These are phyloP conservation scores for Komagataella pastoris DNA, from an alignment of 805 yeast genomes.

Conservation along the genomic window DNA sequence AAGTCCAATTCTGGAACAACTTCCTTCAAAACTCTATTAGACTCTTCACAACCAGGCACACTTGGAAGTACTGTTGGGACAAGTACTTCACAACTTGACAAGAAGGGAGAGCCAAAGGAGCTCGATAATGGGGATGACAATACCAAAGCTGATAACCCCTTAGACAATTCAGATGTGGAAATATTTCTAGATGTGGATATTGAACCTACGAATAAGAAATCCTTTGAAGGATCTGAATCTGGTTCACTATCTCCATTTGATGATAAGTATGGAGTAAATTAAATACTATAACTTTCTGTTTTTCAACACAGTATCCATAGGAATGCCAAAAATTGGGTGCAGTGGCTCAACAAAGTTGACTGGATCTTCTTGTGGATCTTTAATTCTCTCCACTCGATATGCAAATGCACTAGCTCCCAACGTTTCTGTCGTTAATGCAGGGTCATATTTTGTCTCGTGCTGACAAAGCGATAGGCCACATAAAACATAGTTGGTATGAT, in stretches of 20 bases:
- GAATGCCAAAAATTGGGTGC: not conserved
- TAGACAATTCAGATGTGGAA: not conserved
- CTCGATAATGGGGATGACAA: not conserved
- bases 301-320: not conserved
- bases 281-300: not conserved
- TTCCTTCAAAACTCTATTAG: not conserved
- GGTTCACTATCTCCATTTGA: not conserved
- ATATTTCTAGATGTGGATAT: not conserved
- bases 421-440: not conserved
- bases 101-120: not conserved
- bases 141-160: not conserved
- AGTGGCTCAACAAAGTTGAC: not conserved
- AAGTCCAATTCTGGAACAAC: not conserved
- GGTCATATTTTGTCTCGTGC: slow-evolving; percentile 11
- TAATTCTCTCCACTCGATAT: not conserved
- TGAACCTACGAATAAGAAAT: not conserved
- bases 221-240: not conserved
- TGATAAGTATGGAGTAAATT: not conserved
- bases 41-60: not conserved
- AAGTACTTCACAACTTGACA: not conserved
- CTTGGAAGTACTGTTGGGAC: not conserved
- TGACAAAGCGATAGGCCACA: slow-evolving; percentile 61
- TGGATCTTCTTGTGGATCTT: not conserved
- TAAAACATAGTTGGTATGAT: slow-evolving; percentile 80
- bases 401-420: not conserved